Evolutionary conservation across 345 rosid species (phyloP).

Genomic region (Moringa oleifera): DNA sequence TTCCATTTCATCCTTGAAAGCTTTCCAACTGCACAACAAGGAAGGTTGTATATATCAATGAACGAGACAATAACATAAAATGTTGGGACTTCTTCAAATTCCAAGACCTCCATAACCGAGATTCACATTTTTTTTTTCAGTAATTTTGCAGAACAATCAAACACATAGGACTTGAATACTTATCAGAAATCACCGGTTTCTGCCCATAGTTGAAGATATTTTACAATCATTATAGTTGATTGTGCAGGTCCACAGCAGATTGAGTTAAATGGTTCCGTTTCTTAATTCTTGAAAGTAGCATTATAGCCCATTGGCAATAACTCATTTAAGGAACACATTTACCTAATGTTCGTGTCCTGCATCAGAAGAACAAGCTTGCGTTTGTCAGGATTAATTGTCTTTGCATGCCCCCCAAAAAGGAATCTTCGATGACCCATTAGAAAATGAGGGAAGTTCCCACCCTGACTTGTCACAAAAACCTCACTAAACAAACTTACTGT

Average conservation of each 20-base stretch:
- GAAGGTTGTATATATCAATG: not conserved
- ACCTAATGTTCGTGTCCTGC: slow-evolving; percentile 77
- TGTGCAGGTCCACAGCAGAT: too few relatives aligned
- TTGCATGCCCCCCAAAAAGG: slow-evolving; percentile 79
- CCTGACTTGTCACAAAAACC: slow-evolving; percentile 89
- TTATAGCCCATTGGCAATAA: too few relatives aligned
- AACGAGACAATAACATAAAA: not conserved
- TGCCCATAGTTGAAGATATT: too few relatives aligned
- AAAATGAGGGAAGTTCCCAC: slow-evolving; percentile 96
- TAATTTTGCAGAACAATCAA: too few relatives aligned
- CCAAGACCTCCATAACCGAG: too few relatives aligned
- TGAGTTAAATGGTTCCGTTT: too few relatives aligned
- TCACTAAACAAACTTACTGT: slow-evolving; percentile 82
- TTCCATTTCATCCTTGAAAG: slow-evolving; percentile 61
- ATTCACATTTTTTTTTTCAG: too few relatives aligned
- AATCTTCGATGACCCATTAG: slow-evolving; percentile 94
- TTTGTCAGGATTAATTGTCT: slow-evolving; percentile 83
- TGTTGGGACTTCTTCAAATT: too few relatives aligned
- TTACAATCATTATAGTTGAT: too few relatives aligned
- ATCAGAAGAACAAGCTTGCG: slow-evolving; percentile 71
- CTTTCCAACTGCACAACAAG: slow-evolving; percentile 64
- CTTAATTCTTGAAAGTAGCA: too few relatives aligned
- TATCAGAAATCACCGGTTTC: too few relatives aligned
- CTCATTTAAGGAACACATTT: not conserved
- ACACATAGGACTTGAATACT: too few relatives aligned